These are phyloP conservation scores for Diplosphaera chodatii DNA, from an alignment of 139 green algal genomes.

Conservation along the genomic window DNA sequence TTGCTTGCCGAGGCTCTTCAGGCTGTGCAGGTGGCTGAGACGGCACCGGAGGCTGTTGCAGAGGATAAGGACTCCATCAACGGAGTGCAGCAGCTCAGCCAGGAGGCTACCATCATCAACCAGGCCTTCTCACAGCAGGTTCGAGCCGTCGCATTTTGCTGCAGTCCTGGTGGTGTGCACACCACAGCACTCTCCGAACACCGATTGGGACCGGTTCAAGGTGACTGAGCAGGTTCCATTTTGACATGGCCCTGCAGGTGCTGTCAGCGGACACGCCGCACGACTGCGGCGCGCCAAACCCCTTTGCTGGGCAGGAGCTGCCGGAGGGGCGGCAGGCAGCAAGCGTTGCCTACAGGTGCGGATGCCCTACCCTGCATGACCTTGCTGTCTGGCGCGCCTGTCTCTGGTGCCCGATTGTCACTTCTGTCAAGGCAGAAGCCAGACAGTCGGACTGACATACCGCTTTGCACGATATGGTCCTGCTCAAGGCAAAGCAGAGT, in stretches of 20 bases:
- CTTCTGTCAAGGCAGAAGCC: too few relatives aligned
- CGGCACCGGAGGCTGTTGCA: conserved; percentile 39
- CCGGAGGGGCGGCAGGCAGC: too few relatives aligned
- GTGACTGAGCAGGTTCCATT: too few relatives aligned
- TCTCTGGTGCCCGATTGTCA: too few relatives aligned
- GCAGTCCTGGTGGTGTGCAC: too few relatives aligned
- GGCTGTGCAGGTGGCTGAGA: neutral
- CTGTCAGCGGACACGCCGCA: conserved; percentile 41
- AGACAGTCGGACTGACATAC: too few relatives aligned
- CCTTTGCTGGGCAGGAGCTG: conserved; percentile 53
- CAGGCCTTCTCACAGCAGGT: conserved; percentile 89
- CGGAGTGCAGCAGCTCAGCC: conserved; percentile 71
- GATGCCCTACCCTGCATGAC: neutral
- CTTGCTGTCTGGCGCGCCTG: neutral
- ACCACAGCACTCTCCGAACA: too few relatives aligned
- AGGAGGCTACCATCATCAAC: conserved; percentile 90
- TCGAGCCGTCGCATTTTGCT: neutral
- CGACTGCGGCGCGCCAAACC: conserved; percentile 61
- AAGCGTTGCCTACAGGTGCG: conserved; percentile 51
- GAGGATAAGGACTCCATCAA: conserved; percentile 94
- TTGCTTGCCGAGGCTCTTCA: too few relatives aligned
- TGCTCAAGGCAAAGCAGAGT: too few relatives aligned
- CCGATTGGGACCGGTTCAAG: too few relatives aligned
- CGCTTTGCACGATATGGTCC: too few relatives aligned
- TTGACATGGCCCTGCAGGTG: too few relatives aligned